These are phyloP conservation scores for Jamesozyma lodderae DNA, from an alignment of 805 yeast genomes.

Conservation along the genomic window DNA sequence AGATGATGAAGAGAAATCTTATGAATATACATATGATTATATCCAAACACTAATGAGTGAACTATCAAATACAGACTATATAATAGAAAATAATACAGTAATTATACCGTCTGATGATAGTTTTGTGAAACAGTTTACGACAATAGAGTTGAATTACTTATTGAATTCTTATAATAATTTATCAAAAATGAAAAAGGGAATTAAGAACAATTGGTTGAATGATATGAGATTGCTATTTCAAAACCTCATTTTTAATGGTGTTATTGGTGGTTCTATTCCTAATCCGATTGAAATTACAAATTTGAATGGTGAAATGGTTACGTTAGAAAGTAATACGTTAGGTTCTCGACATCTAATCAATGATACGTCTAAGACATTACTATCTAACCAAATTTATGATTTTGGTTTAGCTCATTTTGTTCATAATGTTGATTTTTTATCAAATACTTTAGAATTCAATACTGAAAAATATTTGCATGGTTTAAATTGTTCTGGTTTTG, in stretches of 20 bases:
- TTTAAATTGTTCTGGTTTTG: constrained; percentile 50
- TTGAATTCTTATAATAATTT: constrained; percentile 12
- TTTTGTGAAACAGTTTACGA: constrained; percentile 28
- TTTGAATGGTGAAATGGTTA: constrained; percentile 18
- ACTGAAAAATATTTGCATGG: constrained; percentile 53
- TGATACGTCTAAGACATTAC: constrained; percentile 25
- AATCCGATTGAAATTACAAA: constrained; percentile 3
- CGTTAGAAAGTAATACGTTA: constrained; percentile 17
- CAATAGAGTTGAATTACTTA: constrained; percentile 40
- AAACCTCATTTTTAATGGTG: constrained; percentile 34
- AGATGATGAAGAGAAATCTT: too few species aligned
- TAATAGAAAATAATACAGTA: constrained; percentile 32
- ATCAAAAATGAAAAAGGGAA: constrained; percentile 5
- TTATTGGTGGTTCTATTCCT: constrained; percentile 36
- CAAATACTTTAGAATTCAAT: constrained; percentile 33
- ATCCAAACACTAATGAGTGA: background rate
- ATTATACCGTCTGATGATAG: constrained; percentile 39
- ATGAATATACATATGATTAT: constrained; percentile 1
- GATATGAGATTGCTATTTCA: constrained; percentile 15
- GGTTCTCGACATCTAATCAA: constrained; percentile 35
- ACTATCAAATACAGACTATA: background rate
- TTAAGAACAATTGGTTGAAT: constrained; percentile 13
- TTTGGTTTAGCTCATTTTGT: constrained; percentile 46
- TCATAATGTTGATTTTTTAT: constrained; percentile 25
- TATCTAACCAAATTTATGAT: constrained; percentile 36